A percentile compares a stretch with the other conserved stretches of the same genome.
phyloP scores from a whole-genome alignment of 768 basidiomycete genomes.

The Fomitopsis serialis region DNA sequence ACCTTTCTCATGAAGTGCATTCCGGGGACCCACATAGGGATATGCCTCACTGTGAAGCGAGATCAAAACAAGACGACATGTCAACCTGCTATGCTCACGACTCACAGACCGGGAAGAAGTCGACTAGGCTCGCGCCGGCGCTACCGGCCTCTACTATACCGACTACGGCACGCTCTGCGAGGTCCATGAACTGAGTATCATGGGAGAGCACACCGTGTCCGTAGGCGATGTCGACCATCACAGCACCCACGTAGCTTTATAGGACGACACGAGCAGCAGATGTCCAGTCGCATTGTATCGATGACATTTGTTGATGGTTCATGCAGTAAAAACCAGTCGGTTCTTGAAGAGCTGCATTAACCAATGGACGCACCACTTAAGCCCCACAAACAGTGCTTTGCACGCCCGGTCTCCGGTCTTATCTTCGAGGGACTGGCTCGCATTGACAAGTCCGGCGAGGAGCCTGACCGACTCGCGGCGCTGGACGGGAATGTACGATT shows the following conservation, averaged over 20 bases:
- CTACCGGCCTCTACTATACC: constrained; percentile 15
- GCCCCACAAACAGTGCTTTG: no score
- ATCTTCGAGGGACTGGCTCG: constrained; percentile 22
- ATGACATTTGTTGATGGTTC: no score
- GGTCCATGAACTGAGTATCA: constrained; percentile 23
- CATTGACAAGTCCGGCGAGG: constrained; percentile 19
- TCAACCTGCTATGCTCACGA: neutral
- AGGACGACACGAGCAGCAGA: no score
- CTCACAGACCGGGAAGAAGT: constrained; percentile 28
- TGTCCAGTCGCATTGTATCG: no score
- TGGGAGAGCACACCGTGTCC: constrained; percentile 25
- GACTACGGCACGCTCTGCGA: constrained; percentile 21
- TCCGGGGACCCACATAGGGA: constrained; percentile 19
- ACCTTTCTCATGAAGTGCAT: constrained; percentile 17
- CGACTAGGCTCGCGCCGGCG: constrained; percentile 26
- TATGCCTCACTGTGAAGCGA: constrained; percentile 10
- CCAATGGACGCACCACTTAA: neutral
- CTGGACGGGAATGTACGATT: neutral
- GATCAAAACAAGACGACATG: neutral
- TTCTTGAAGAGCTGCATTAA: neutral
- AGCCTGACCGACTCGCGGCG: constrained; percentile 20
- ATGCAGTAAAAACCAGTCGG: no score
- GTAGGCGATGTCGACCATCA: constrained; percentile 29
- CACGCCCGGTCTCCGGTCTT: neutral
- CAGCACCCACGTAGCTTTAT: constrained; percentile 23